Base-by-base conservation (phyloP, 768 basidiomycete species). In the Amanita fuliginea region DNA sequence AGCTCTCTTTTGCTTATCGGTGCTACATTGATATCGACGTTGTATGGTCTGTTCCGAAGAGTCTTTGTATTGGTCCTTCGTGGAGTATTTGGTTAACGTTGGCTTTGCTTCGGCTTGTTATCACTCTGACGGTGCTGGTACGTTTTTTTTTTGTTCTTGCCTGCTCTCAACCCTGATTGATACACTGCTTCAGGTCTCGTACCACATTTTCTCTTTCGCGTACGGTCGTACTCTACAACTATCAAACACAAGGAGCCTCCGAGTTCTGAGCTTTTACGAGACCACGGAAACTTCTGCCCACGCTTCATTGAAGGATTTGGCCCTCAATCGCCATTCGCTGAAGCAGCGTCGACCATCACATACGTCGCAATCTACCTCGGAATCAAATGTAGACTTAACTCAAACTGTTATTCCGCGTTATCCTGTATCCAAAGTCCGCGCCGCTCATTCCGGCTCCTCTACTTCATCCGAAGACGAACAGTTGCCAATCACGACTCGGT, bases 1-100 rank as follows among this genome's bases (percentile, higher is more conserved):
- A 67, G 47, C 53, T 75, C 39, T 64, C 66, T 47, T 56, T 67
- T 33, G 60, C 57, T 19, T 60, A 61, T 39, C 72, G 77, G n/a
- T 87, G 86, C 52, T 62, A 65, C 40, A 69, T 83, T 65, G 80
- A 84, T 53, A 65, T 86, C 37, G 86, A 87, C 57, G 67, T 80
- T 37, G 64, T 80, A 8, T 88, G 86, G 86, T 72, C 76, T 4
- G 66, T 69, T 10, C 60, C 64, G 9, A 55, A 52, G 42, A 56
- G 51, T 46, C 50, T n/a, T 4, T 61, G 43, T n/a, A 42, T 56
- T 33, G 63, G 69, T 3, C 66, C 70, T 5, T 51, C 69, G 1
- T 80, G 77, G 71, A 64, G 67, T 1, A 62, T 66, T 6, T 87
- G 83, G 84, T 58, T 82, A 18, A 64, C 65, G 36, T 67, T 79